These are phyloP conservation scores for Amylostereum areolatum DNA, from an alignment of 1,284 basidiomycete genomes.

Conservation along the genomic window DNA sequence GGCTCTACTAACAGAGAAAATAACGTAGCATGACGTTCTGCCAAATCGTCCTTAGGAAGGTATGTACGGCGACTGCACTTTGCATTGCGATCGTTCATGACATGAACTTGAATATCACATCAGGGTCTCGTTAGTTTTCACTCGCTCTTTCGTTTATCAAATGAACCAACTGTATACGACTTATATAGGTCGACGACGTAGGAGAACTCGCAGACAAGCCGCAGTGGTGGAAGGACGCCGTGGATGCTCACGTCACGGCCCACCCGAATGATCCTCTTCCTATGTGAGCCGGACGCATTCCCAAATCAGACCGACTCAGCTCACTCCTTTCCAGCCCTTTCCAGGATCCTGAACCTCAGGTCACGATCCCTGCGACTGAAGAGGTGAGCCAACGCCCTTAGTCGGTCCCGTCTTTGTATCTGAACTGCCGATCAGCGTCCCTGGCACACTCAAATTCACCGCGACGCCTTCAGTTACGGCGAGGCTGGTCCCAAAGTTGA, in stretches of 20 bases:
- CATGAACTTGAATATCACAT: no score
- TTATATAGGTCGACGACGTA: constrained; percentile 3
- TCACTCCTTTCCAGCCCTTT: constrained; percentile 15
- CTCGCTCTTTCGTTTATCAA: no score
- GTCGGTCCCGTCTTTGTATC: no score
- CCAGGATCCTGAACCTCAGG: constrained; percentile 27
- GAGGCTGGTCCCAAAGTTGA: constrained; percentile 11
- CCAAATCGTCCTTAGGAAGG: constrained; percentile 11
- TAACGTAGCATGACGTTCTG: constrained; percentile 17
- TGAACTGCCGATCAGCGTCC: constrained; percentile 11
- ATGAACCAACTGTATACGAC: not conserved
- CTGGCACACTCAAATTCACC: constrained; percentile 29
- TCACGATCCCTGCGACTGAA: constrained; percentile 18
- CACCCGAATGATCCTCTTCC: constrained; percentile 21
- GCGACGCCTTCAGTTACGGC: constrained; percentile 26
- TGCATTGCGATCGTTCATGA: no score
- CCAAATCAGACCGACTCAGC: not conserved
- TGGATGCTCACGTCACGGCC: constrained; percentile 25
- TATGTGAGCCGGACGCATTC: constrained; percentile 6
- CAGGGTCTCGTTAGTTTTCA: no score
- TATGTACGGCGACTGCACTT: not conserved
- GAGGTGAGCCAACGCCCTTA: not conserved
- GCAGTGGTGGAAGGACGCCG: constrained; percentile 25
- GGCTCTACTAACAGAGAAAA: not conserved
- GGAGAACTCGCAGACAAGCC: constrained; percentile 6